These are phyloP conservation scores for Amanita pseudoporphyria DNA, from an alignment of 768 basidiomycete species.

Conservation along the genomic window DNA sequence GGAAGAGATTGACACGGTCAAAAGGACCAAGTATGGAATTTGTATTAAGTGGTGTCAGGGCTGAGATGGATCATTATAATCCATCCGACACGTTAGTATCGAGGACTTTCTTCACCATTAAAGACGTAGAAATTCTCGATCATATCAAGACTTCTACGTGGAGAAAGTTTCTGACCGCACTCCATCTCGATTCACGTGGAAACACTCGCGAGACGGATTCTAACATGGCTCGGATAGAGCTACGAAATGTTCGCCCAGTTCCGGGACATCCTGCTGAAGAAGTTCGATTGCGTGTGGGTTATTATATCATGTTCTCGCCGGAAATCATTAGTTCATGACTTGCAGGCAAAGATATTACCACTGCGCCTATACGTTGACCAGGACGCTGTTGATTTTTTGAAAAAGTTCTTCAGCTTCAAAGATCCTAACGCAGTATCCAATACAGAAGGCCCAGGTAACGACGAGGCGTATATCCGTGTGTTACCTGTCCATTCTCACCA, in stretches of 20 bases:
- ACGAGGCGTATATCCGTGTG: conserved; percentile 38
- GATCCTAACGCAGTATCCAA: conserved; percentile 38
- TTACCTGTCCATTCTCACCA: conserved; percentile 28
- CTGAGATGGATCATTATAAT: conserved; percentile 58
- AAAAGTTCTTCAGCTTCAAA: conserved; percentile 90
- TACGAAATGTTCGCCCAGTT: conserved; percentile 66
- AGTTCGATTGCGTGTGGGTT: conserved; percentile 63
- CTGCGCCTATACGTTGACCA: conserved; percentile 93
- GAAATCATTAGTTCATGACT: not conserved
- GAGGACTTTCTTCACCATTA: conserved; percentile 56
- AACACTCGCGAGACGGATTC: conserved; percentile 87
- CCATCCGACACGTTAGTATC: conserved; percentile 50
- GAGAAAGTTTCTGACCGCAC: conserved; percentile 90
- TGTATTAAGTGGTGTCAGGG: conserved; percentile 49
- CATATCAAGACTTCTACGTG: conserved; percentile 98
- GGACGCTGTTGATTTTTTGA: conserved; percentile 96
- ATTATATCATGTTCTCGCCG: not conserved
- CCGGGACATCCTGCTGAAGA: conserved; percentile 63
- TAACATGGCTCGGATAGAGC: conserved; percentile 85
- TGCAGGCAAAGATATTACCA: conserved; percentile 82
- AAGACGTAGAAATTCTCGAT: conserved; percentile 83
- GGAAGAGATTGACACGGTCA: conserved; percentile 60
- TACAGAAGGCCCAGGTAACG: conserved; percentile 22
- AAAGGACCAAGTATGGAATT: conserved; percentile 81
- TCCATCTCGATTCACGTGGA: conserved; percentile 78